These are phyloP conservation scores for Cenococcum geophilum DNA, from an alignment of 495 filamentous ascomycete species.

Conservation along the genomic window DNA sequence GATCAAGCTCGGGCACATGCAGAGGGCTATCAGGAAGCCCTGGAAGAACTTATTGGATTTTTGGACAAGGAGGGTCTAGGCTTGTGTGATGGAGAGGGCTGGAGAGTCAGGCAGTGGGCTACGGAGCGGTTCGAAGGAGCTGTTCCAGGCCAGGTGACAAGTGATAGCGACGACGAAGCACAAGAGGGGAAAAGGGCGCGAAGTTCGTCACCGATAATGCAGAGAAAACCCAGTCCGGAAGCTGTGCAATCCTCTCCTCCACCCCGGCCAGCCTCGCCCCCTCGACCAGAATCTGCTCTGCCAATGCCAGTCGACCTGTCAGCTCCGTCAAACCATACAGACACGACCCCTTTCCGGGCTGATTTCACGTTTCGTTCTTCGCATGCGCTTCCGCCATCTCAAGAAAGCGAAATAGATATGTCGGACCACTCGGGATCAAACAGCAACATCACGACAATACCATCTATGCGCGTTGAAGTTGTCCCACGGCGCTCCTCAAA, in stretches of 20 bases:
- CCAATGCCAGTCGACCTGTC: conserved; percentile 11
- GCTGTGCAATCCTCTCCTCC: conserved; percentile 37
- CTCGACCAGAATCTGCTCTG: conserved; percentile 43
- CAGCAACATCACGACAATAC: conserved; percentile 18
- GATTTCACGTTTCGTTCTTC: conserved; percentile 68
- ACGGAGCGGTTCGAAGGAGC: conserved; percentile 67
- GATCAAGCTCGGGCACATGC: conserved; percentile 66
- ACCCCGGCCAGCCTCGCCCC: conserved; percentile 10
- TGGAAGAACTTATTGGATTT: conserved; percentile 82
- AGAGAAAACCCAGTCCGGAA: conserved; percentile 44
- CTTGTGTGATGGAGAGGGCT: conserved; percentile 71
- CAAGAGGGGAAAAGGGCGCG: conserved; percentile 50
- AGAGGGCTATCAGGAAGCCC: conserved; percentile 86
- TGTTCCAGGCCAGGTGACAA: conserved; percentile 39
- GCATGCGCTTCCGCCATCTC: conserved; percentile 53
- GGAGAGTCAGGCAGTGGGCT: conserved; percentile 76
- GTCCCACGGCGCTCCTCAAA: conserved; percentile 49
- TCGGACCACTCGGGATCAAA: conserved; percentile 38
- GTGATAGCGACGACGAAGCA: conserved; percentile 72
- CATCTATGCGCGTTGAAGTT: conserved; percentile 47
- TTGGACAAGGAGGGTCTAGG: conserved; percentile 76
- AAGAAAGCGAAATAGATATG: conserved; percentile 58
- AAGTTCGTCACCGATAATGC: conserved; percentile 55
- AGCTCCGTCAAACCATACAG: conserved; percentile 13
- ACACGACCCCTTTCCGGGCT: conserved; percentile 38